Percentiles rank a stretch among this genome's conserved stretches.
phyloP scores from a whole-genome alignment of 768 basidiomycete species.

The Amanita polypyramis region DNA sequence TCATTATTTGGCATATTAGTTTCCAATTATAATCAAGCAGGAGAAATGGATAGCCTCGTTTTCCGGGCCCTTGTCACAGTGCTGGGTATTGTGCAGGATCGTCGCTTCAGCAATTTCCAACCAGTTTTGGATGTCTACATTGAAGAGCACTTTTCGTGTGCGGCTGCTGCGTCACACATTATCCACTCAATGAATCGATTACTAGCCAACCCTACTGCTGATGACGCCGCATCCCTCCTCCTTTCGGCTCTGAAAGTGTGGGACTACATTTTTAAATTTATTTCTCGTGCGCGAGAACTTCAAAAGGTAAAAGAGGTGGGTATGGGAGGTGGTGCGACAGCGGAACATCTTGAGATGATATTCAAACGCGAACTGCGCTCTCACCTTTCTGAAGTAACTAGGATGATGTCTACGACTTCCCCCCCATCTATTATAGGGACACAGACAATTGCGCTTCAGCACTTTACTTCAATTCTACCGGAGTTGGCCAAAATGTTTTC shows the following conservation, averaged over 20 bases:
- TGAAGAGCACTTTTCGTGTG: slow-evolving; percentile 75
- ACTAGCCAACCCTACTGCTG: slow-evolving; percentile 58
- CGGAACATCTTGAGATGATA: slow-evolving; percentile 72
- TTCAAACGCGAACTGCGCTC: slow-evolving; percentile 79
- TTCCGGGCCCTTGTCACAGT: slow-evolving; percentile 89
- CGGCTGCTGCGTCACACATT: slow-evolving; percentile 74
- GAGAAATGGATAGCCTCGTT: slow-evolving; percentile 76
- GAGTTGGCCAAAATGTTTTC: slow-evolving; percentile 76
- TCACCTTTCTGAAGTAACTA: slow-evolving; percentile 73
- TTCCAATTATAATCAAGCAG: slow-evolving; percentile 59
- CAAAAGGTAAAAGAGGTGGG: slow-evolving; percentile 76
- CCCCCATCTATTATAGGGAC: slow-evolving; percentile 91
- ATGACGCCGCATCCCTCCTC: slow-evolving; percentile 66
- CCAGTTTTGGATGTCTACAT: slow-evolving; percentile 92
- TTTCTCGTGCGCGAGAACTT: slow-evolving; percentile 79
- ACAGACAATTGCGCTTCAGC: slow-evolving; percentile 87
- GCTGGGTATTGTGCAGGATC: slow-evolving; percentile 86
- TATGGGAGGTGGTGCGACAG: slow-evolving; percentile 71
- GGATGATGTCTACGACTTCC: slow-evolving; percentile 74
- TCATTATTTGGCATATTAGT: slow-evolving; percentile 84
- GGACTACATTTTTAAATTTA: slow-evolving; percentile 95
- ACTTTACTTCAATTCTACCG: slow-evolving; percentile 87
- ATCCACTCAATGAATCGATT: slow-evolving; percentile 83
- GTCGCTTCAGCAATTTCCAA: slow-evolving; percentile 92
- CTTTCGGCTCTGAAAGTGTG: slow-evolving; percentile 91